A percentile compares a stretch with the other conserved stretches of the same genome.
Conservation (phyloP, 306 rosid species). For the Oemleria cerasiformis region DNA sequence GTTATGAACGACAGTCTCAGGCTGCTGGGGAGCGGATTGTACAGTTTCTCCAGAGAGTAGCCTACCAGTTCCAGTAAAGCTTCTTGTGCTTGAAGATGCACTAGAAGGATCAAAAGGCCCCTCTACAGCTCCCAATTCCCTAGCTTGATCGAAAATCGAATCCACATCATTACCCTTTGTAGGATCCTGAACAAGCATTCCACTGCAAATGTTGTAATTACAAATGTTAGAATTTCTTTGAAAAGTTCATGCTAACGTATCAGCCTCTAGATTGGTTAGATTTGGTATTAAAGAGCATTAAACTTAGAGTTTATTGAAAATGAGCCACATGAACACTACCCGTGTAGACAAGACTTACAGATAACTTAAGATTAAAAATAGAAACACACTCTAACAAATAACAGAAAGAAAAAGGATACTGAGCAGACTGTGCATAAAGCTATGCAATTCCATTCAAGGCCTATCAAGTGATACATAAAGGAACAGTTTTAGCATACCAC, state of each 20-base stretch:
- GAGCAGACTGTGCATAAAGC: not conserved
- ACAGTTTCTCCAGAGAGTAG: conserved; percentile 80
- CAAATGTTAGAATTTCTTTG: conserved; percentile 17
- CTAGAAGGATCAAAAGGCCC: conserved; percentile 66
- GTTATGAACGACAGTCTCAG: conserved; percentile 78
- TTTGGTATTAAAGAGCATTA: not conserved
- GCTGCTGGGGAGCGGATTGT: conserved; percentile 69
- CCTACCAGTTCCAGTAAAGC: conserved; percentile 89
- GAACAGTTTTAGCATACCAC: not conserved
- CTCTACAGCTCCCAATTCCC: conserved; percentile 86
- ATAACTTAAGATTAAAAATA: not conserved
- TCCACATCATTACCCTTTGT: conserved; percentile 82
- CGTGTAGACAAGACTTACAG: not conserved
- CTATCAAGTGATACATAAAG: not conserved
- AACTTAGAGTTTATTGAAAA: not conserved
- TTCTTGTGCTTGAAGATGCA: conserved; percentile 78
- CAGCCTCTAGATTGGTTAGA: not conserved
- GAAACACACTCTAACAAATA: not conserved
- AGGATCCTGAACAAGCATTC: conserved; percentile 99
- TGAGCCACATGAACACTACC: not conserved
- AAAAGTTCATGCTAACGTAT: conserved; percentile 2
- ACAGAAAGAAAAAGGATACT: not conserved
- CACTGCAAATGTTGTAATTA: conserved; percentile 51
- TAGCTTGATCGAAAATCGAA: conserved; percentile 79
- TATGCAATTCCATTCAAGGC: not conserved